phyloP scores from a whole-genome alignment of 371 early-diverging fungal genomes.

The Lichtheimia hyalospora region DNA sequence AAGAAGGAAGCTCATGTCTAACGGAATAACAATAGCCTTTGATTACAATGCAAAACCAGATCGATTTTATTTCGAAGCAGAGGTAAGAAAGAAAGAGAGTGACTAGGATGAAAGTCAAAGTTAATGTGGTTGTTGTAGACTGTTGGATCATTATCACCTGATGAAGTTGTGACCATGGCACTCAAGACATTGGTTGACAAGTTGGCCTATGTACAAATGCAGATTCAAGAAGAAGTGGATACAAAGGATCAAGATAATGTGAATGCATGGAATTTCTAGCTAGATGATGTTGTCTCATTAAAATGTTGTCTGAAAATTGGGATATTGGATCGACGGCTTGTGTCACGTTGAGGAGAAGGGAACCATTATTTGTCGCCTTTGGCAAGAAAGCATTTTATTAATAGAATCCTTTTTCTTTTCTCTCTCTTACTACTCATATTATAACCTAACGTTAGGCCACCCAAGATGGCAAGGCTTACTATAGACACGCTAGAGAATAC shows the following conservation, averaged over 20 bases:
- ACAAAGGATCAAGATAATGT: conserved; percentile 40
- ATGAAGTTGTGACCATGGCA: conserved; percentile 81
- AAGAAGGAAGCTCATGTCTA: not conserved
- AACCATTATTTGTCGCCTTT: too few species aligned
- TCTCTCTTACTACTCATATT: not conserved
- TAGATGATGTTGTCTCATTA: too few species aligned
- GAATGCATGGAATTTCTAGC: conserved; percentile 25
- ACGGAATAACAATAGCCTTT: conserved; percentile 53
- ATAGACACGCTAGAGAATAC: conserved; percentile 5
- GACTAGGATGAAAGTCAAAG: not conserved
- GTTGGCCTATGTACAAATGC: conserved; percentile 76
- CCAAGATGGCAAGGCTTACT: conserved; percentile 10
- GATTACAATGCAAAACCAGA: conserved; percentile 88
- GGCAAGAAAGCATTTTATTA: too few species aligned
- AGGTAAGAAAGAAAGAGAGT: conserved; percentile 50
- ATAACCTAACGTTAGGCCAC: not conserved
- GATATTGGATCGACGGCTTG: too few species aligned
- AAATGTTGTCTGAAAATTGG: too few species aligned
- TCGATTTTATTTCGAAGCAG: conserved; percentile 87
- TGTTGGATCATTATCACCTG: conserved; percentile 87
- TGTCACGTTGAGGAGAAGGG: too few species aligned
- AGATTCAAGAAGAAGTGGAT: conserved; percentile 66
- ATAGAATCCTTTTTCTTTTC: not conserved
- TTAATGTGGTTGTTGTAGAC: conserved; percentile 36
- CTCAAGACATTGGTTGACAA: conserved; percentile 83